A percentile compares a stretch with the other conserved stretches of the same genome.
phyloP scores from a whole-genome alignment of 2,329 filamentous ascomycete genomes.

The Colletotrichum abscissum region DNA sequence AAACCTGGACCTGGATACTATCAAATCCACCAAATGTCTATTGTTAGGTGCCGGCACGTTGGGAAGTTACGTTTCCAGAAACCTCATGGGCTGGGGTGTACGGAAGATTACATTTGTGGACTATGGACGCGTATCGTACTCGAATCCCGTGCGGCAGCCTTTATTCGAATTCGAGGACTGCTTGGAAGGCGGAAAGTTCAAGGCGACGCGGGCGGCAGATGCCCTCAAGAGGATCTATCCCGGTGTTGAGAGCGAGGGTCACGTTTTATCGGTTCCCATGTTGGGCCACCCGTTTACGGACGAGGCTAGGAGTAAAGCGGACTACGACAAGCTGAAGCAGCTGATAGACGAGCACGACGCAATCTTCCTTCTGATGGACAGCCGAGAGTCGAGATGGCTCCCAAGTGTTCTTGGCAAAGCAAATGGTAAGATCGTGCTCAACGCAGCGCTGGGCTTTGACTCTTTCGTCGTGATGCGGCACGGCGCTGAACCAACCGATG shows the following conservation, averaged over 20 bases:
- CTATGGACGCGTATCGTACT: conserved; percentile 92
- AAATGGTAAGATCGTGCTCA: conserved; percentile 93
- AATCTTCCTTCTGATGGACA: conserved; percentile 97
- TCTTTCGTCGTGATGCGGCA: conserved; percentile 98
- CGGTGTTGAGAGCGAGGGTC: conserved; percentile 83
- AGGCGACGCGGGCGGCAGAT: conserved; percentile 84
- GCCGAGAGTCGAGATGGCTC: conserved; percentile 92
- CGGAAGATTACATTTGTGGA: conserved; percentile 96
- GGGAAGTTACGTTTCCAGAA: conserved; percentile 92
- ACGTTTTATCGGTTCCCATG: conserved; percentile 92
- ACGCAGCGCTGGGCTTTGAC: conserved; percentile 95
- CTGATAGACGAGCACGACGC: conserved; percentile 89
- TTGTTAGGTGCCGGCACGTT: conserved; percentile 92
- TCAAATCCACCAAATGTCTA: conserved; percentile 91
- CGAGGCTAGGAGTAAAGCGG: conserved; percentile 72
- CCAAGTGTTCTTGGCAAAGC: conserved; percentile 97
- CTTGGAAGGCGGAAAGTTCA: conserved; percentile 83
- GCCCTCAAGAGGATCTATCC: conserved; percentile 89
- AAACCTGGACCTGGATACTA: conserved; percentile 84
- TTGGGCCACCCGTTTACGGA: conserved; percentile 89
- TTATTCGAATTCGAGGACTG: conserved; percentile 93
- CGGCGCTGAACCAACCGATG: conserved; percentile 69
- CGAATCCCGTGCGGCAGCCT: conserved; percentile 94
- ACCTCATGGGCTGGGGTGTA: conserved; percentile 95
- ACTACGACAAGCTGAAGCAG: conserved; percentile 80